These are phyloP conservation scores for Calycina marina DNA, from an alignment of 2,329 filamentous ascomycete genomes.

Conservation along the genomic window DNA sequence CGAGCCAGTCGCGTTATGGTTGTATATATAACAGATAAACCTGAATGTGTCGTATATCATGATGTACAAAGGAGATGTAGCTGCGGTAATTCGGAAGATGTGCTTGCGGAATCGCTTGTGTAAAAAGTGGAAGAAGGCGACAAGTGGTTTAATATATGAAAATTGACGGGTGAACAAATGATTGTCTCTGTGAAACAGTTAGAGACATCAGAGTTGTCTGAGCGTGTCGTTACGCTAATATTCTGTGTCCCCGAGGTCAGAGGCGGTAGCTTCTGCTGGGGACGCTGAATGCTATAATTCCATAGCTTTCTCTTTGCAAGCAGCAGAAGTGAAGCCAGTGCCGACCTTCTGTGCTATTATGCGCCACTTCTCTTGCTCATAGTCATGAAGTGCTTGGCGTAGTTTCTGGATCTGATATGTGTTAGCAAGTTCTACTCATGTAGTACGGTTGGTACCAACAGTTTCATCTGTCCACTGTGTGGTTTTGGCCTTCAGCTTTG, in stretches of 20 bases:
- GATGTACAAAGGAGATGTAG: neutral
- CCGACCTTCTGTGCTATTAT: constrained; percentile 85
- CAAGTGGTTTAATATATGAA: constrained; percentile 1
- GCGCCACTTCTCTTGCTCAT: constrained; percentile 86
- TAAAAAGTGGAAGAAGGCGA: neutral
- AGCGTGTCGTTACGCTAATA: constrained; percentile 16
- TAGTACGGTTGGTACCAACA: constrained; percentile 39
- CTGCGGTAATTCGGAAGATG: neutral
- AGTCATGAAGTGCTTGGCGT: constrained; percentile 62
- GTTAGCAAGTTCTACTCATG: constrained; percentile 9
- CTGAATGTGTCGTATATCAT: neutral
- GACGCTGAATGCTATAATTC: constrained; percentile 24
- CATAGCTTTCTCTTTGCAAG: constrained; percentile 53
- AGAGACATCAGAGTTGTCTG: constrained; percentile 6
- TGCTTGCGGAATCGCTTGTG: neutral
- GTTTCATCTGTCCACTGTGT: constrained; percentile 90
- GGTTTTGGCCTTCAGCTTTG: constrained; percentile 85
- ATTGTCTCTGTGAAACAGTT: constrained; percentile 11
- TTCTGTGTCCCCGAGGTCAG: constrained; percentile 23
- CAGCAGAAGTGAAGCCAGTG: constrained; percentile 72
- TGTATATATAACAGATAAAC: too few relatives aligned
- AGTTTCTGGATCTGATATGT: constrained; percentile 56
- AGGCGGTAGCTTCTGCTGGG: constrained; percentile 22
- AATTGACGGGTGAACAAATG: constrained; percentile 9
- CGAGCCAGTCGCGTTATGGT: too few relatives aligned